Base-by-base conservation (phyloP, 768 basidiomycete species). In the Suillus placidus region DNA sequence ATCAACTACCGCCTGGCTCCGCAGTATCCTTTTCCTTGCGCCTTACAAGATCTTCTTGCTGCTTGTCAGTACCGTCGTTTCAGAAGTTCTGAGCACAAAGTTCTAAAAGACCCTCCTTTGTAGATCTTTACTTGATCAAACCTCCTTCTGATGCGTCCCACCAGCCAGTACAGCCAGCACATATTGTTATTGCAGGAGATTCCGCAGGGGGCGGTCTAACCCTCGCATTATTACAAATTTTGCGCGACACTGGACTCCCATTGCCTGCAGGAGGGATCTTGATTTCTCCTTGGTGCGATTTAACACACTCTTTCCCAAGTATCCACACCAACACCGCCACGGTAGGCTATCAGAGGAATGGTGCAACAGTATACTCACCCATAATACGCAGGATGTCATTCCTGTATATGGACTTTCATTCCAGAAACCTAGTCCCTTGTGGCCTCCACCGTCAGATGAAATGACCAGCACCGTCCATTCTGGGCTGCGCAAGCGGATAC, bases 1-100 rank as follows among this genome's bases (percentile, higher is more conserved):
- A 82, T 93, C 62, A 91, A 91, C 68, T 93, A 93, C 71, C 85
- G 91, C 45, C 85, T 96, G n/a, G 92, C 96, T 16, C 97, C 97
- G 0, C 97, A 98, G 77, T 99, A 97, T 71, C 97, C 97, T 1
- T 98, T 97, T 74, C 97, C 97, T 16, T 94, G 93, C 69, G 93
- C 90, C 1, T 78, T 98, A 8, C 95, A 97, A 71, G 97, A 99
- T 76, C 80, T 89, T 40, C 73, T 99, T 13, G 93, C 97, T 3
- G 90, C 95, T 9, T 99, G 93, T 94, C 70, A 70, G 88, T 75
- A 2, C 8, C 32, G 34, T 45, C 26, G 5, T 7, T 6, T 34
- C 42, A 38, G 2, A 60, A 34, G 56, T 49, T 26, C 12, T 61
- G 37, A 55, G 9, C 16, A 34, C 63, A 60, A 20, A 62, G 43